These are phyloP conservation scores for Paraphaeosphaeria sporulosa DNA, from an alignment of 2,329 filamentous ascomycete species.

Conservation along the genomic window DNA sequence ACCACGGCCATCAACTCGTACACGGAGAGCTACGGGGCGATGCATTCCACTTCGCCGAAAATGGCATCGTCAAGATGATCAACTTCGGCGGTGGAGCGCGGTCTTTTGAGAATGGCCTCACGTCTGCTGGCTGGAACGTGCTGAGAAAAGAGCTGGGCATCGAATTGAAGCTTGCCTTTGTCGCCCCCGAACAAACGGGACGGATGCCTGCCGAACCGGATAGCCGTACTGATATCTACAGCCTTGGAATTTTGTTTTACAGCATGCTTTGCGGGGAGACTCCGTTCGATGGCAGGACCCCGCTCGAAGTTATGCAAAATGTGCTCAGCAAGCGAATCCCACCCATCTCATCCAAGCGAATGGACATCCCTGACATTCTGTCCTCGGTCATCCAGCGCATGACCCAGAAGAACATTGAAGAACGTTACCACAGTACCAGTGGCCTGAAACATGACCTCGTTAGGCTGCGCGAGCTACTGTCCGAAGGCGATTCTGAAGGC, in stretches of 20 bases:
- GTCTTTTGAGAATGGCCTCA: slow-evolving; percentile 88
- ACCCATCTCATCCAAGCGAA: slow-evolving; percentile 75
- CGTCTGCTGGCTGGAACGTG: slow-evolving; percentile 83
- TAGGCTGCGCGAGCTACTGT: slow-evolving; percentile 75
- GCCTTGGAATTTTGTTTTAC: slow-evolving; percentile 88
- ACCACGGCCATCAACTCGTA: slow-evolving; percentile 84
- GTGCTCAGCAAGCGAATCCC: slow-evolving; percentile 82
- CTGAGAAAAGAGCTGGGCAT: slow-evolving; percentile 85
- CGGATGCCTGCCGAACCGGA: slow-evolving; percentile 85
- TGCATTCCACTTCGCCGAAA: slow-evolving; percentile 86
- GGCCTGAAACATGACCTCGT: slow-evolving; percentile 83
- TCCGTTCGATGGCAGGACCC: slow-evolving; percentile 79
- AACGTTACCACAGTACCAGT: slow-evolving; percentile 88
- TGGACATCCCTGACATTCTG: slow-evolving; percentile 84
- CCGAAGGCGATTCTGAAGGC: slow-evolving; percentile 74
- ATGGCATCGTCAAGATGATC: slow-evolving; percentile 76
- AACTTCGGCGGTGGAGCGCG: slow-evolving; percentile 87
- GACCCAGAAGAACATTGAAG: slow-evolving; percentile 85
- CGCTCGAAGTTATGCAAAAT: slow-evolving; percentile 90
- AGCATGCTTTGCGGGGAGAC: slow-evolving; percentile 73
- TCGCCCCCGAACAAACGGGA: slow-evolving; percentile 93
- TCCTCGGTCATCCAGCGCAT: slow-evolving; percentile 88
- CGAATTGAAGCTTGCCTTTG: slow-evolving; percentile 88
- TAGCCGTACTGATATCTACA: slow-evolving; percentile 87
- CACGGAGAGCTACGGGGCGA: slow-evolving; percentile 92